Conservation (phyloP, 306 rosid genomes). For the Delonix regia region DNA sequence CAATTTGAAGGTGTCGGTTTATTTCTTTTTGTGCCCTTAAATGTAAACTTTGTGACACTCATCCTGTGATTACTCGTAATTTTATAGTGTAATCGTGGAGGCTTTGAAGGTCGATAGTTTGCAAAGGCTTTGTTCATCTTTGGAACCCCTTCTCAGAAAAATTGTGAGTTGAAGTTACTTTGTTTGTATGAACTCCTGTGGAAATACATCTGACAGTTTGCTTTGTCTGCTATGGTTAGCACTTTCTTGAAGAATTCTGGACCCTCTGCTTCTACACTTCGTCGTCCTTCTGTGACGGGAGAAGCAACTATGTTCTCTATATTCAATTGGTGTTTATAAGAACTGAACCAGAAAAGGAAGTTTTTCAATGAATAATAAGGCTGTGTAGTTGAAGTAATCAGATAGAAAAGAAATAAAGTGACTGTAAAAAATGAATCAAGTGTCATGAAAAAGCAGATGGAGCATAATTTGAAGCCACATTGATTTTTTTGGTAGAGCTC, state of each 20-base stretch:
- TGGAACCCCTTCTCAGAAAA: slow-evolving; percentile 88
- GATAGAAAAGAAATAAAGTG: not conserved
- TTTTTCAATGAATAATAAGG: not conserved
- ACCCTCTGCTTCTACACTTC: slow-evolving; percentile 7
- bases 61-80: slow-evolving; percentile 36
- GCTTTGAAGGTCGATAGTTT: slow-evolving; percentile 88
- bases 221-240: slow-evolving; percentile 14
- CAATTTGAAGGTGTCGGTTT: slow-evolving; percentile 18
- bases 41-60: slow-evolving; percentile 31
- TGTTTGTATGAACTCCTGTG: slow-evolving; percentile 9
- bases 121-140: slow-evolving; percentile 80
- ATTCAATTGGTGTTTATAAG: not conserved
- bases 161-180: slow-evolving; percentile 61
- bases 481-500: slow-evolving; percentile 1
- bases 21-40: slow-evolving; percentile 12
- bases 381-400: not conserved
- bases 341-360: not conserved
- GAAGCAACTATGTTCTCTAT: not conserved
- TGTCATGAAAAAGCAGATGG: not conserved
- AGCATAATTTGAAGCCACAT: not conserved
- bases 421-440: slow-evolving; percentile 1
- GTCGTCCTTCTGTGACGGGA: not conserved
- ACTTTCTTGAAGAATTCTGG: not conserved
- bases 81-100: slow-evolving; percentile 80
- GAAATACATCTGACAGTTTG: not conserved